phyloP scores from a whole-genome alignment of 768 basidiomycete species.

The Rhodotorula toruloides region DNA sequence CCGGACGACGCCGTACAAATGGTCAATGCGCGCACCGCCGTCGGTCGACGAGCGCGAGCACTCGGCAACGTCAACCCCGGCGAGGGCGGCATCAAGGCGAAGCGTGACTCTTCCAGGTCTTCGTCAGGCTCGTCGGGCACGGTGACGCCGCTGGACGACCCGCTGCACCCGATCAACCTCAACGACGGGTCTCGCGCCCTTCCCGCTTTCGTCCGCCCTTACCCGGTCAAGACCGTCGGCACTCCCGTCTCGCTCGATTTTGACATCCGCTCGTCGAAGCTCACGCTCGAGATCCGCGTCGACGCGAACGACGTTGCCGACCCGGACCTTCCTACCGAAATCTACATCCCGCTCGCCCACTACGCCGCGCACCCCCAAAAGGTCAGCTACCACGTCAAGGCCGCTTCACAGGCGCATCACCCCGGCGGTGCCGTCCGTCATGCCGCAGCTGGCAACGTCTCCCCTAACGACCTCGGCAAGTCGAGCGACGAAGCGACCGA shows the following conservation, averaged over 20 bases:
- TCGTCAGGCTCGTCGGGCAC: background rate
- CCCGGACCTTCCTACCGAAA: slow-evolving; percentile 65
- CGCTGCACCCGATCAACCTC: slow-evolving; percentile 48
- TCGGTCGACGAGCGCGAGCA: background rate
- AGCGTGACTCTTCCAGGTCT: background rate
- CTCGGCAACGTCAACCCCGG: slow-evolving; percentile 6
- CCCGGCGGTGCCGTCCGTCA: slow-evolving; percentile 3
- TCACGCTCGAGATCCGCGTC: slow-evolving; percentile 66
- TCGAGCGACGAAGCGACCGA: slow-evolving; percentile 28
- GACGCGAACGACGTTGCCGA: slow-evolving; percentile 55
- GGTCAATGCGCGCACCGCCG: background rate
- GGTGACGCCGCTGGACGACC: slow-evolving; percentile 14
- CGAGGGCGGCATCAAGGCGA: background rate
- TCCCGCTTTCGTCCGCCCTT: slow-evolving; percentile 78
- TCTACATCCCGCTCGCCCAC: slow-evolving; percentile 85
- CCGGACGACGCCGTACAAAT: slow-evolving; percentile 55
- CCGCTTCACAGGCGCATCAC: slow-evolving; percentile 2
- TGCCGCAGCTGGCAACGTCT: slow-evolving; percentile 15
- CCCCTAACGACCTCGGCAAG: background rate
- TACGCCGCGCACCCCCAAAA: slow-evolving; percentile 55
- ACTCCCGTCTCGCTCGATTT: slow-evolving; percentile 63
- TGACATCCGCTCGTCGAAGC: slow-evolving; percentile 64
- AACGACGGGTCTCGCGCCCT: slow-evolving; percentile 80
- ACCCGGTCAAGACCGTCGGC: slow-evolving; percentile 71
- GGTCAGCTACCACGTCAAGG: slow-evolving; percentile 22